phyloP scores from a whole-genome alignment of 2,329 filamentous ascomycete species.

The Massarina eburnea region DNA sequence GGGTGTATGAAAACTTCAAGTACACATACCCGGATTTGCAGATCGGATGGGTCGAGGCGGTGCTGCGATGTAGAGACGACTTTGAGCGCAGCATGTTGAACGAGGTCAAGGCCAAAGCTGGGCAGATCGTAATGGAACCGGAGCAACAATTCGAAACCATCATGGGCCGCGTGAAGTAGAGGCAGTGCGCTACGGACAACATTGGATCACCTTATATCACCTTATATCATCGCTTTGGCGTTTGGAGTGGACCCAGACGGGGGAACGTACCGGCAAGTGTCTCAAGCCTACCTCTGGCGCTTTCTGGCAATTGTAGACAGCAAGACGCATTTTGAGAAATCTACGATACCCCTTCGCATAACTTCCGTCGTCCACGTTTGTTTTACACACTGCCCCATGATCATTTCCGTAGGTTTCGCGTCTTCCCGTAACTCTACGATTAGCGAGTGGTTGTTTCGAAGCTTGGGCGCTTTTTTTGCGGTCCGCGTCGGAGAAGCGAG shows the following conservation, averaged over 20 bases:
- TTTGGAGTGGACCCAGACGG: neutral
- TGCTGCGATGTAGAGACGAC: conserved; percentile 83
- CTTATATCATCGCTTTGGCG: neutral
- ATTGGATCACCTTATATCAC: neutral
- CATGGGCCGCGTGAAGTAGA: conserved; percentile 85
- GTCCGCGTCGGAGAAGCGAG: neutral
- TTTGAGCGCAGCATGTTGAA: conserved; percentile 91
- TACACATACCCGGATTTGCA: conserved; percentile 88
- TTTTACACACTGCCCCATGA: neutral
- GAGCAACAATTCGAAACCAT: conserved; percentile 79
- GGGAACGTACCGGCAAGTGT: no score
- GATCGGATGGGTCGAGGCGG: conserved; percentile 92
- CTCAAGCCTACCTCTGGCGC: no score
- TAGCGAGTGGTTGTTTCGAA: neutral
- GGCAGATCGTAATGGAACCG: conserved; percentile 77
- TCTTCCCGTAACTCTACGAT: neutral
- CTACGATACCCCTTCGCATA: neutral
- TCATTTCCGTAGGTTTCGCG: neutral
- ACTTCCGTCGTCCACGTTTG: neutral
- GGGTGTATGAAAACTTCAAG: conserved; percentile 84
- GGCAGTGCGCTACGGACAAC: neutral
- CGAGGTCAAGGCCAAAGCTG: conserved; percentile 83
- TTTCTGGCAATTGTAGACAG: neutral
- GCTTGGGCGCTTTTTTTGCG: neutral
- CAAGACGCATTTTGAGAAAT: neutral